Conservation (phyloP, 768 basidiomycete genomes). For the Trametes cinnabarina region DNA sequence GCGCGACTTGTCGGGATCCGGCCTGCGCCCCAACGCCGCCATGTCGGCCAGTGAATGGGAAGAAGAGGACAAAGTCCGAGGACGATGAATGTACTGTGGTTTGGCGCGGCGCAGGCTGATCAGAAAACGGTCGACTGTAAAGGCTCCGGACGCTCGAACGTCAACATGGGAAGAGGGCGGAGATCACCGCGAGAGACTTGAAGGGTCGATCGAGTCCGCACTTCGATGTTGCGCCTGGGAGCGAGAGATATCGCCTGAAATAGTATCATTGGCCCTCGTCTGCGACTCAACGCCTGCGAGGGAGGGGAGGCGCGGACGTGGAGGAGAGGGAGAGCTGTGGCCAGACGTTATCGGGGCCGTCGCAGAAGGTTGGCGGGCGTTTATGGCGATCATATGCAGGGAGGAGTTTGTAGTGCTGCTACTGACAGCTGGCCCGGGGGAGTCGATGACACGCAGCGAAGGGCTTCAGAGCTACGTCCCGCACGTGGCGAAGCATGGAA, state of each 20-base stretch:
- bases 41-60: background rate
- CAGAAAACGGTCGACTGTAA: background rate
- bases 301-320: too few species aligned
- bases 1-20: background rate
- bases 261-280: background rate
- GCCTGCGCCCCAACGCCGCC: background rate
- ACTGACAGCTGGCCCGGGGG: conserved; percentile 7
- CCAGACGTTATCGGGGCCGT: background rate
- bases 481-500: conserved; percentile 15
- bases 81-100: too few species aligned
- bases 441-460: conserved; percentile 5
- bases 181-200: conserved; percentile 16
- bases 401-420: background rate
- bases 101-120: too few species aligned
- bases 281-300: background rate
- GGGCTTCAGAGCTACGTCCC: conserved; percentile 1
- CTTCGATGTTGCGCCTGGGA: conserved; percentile 2
- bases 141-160: background rate
- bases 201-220: conserved; percentile 7
- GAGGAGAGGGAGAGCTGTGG: too few species aligned
- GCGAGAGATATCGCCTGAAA: background rate
- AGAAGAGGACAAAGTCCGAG: background rate
- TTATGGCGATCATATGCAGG: too few species aligned
- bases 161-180: conserved; percentile 4
- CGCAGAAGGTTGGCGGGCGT: background rate